Percentiles rank a stretch among this genome's conserved stretches.
Evolutionary conservation across 2,329 filamentous ascomycete genomes (phyloP).

Genomic region (Endoconidiophora polonica): DNA sequence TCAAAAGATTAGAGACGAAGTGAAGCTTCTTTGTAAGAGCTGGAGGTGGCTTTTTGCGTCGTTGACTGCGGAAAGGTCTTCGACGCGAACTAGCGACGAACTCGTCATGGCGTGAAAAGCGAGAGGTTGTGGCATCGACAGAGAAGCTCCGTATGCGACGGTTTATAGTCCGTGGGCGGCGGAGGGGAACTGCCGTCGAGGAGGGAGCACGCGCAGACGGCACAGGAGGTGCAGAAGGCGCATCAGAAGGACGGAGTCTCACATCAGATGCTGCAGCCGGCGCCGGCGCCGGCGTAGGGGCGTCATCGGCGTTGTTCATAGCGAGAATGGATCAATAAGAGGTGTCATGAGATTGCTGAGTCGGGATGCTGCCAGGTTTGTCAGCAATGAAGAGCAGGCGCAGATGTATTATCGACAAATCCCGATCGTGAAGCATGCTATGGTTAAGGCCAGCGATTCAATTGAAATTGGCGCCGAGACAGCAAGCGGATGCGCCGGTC

Average conservation of each 20-base stretch:
- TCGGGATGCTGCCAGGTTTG: too few species aligned
- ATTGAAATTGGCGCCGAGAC: too few species aligned
- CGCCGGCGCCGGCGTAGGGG: not conserved
- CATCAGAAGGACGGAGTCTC: not conserved
- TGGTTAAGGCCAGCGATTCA: too few species aligned
- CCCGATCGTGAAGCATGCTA: too few species aligned
- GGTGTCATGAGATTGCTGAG: too few species aligned
- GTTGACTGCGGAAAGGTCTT: conserved; percentile 18
- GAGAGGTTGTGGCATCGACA: conserved; percentile 5
- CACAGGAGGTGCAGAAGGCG: not conserved
- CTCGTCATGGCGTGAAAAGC: conserved; percentile 9
- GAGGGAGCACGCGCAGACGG: conserved; percentile 3
- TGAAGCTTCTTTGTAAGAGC: conserved; percentile 39
- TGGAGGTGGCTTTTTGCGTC: conserved; percentile 23
- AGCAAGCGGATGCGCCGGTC: too few species aligned
- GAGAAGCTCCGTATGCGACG: conserved; percentile 10
- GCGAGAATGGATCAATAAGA: not conserved
- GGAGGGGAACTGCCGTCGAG: conserved; percentile 7
- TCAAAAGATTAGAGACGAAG: conserved; percentile 43
- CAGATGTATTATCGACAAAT: too few species aligned
- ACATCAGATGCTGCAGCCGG: not conserved
- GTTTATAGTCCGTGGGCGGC: not conserved
- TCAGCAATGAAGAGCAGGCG: too few species aligned
- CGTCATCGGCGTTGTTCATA: conserved; percentile 7
- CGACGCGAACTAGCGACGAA: conserved; percentile 14